Base-by-base conservation (phyloP, 164 flowering plant genomes). In the Litsea cubeba region DNA sequence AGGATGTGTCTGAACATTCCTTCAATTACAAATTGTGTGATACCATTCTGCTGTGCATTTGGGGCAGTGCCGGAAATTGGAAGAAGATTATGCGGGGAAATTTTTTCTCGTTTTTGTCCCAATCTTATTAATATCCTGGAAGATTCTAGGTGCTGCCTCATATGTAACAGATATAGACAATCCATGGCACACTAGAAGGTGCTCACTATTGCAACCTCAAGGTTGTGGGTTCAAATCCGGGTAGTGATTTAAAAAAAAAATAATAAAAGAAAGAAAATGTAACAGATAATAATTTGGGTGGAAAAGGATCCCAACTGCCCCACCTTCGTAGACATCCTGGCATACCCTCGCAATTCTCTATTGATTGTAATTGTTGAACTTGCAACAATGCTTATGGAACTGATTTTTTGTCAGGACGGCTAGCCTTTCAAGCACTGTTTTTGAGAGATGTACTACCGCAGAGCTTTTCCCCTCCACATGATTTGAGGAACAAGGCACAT, bases 401-500 rank as follows among this genome's bases (percentile, higher is more conserved):
- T 68, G 62, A 3, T 75, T 60, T n/a, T 64, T 51, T 80, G 62
- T 74, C 86, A 95, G 99, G 98, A n/a, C 87, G 94, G 62, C 79
- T 91, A 76, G 99, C 99, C 51, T 95, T 93, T 76, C 88, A 84
- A 81, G 97, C 94, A 22, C 90, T 95, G 51, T 95, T 95, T 83
- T 72, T 86, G 11, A 84, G 98, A 75, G 87, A 86, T 74, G 86
- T 85, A 70, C 76, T 93, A 79, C 99, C 99, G 1, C 98, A 95
- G 78, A 93, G 97, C 81, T 95, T 95, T 84, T 87, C 97, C 22
- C 90, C 92, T 63, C 83, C 87, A 7, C 84, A 77, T 62, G 84
- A 80, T 73, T 22, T 76, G 22, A 79, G 75, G 78, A 77, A 73
- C 54, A 77, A 79, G 69, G 87, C 35, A 22, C 73, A 63, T 12